Percentiles rank a stretch among this genome's conserved stretches.
These are phyloP conservation scores for Thermoascus crustaceus DNA, from an alignment of 2,329 filamentous ascomycete species.

Conservation along the genomic window DNA sequence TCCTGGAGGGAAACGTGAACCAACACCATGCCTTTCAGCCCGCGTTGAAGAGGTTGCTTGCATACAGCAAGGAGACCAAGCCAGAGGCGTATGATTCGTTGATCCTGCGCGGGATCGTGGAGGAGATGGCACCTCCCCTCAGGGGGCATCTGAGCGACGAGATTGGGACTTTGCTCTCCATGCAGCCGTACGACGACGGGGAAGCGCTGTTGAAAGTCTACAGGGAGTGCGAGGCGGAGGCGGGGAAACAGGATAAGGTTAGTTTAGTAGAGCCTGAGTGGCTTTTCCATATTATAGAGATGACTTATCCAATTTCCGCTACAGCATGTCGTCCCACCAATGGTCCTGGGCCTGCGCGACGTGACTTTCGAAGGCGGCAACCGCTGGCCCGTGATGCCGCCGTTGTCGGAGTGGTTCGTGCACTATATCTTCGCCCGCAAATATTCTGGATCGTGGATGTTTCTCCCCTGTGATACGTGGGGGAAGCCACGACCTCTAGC, in stretches of 20 bases:
- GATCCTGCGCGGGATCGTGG: background rate
- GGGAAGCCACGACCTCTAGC: slow-evolving; percentile 1
- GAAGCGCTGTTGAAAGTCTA: slow-evolving; percentile 1
- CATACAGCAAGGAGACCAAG: background rate
- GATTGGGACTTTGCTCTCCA: background rate
- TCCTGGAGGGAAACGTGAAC: slow-evolving; percentile 3
- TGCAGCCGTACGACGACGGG: slow-evolving; percentile 1
- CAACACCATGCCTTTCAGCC: slow-evolving; percentile 4
- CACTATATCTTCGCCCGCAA: background rate
- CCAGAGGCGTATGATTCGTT: background rate
- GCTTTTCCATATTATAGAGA: background rate
- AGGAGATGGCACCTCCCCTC: background rate
- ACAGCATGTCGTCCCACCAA: background rate
- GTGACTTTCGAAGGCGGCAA: background rate
- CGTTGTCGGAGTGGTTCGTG: background rate
- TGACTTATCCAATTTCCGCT: background rate
- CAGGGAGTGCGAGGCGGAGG: slow-evolving; percentile 3
- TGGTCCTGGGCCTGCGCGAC: background rate
- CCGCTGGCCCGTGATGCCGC: background rate
- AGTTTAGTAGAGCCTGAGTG: background rate
- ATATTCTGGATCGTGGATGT: background rate
- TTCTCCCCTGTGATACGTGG: slow-evolving; percentile 1
- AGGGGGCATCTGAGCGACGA: slow-evolving; percentile 2
- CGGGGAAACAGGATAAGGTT: slow-evolving; percentile 2
- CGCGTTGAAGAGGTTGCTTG: slow-evolving; percentile 1